Conservation (phyloP, 2,329 filamentous ascomycete species). For the Lachnellula hyalina region DNA sequence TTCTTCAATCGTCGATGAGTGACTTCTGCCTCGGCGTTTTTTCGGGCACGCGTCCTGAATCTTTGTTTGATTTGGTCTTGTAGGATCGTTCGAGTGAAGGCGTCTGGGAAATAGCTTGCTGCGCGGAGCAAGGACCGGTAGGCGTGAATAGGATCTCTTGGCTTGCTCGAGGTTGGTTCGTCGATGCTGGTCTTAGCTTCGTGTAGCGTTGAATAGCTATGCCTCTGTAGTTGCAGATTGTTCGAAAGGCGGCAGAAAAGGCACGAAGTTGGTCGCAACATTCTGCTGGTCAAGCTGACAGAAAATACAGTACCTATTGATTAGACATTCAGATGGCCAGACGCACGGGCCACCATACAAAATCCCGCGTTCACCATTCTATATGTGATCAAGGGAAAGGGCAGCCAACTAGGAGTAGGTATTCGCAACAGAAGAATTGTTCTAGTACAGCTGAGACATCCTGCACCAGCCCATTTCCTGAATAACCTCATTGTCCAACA, state of each 20-base stretch:
- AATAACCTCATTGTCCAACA: no score
- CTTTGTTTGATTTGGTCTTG: slow-evolving; percentile 38
- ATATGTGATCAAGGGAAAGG: no score
- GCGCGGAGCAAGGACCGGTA: slow-evolving; percentile 58
- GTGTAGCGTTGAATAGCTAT: not conserved
- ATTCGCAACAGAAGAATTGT: no score
- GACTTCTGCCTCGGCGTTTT: not conserved
- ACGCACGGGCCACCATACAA: no score
- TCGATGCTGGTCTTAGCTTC: not conserved
- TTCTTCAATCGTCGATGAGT: slow-evolving; percentile 28
- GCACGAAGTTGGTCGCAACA: not conserved
- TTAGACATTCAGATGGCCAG: no score
- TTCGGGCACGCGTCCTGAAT: slow-evolving; percentile 37
- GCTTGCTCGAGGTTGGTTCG: no score
- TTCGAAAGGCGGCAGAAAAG: not conserved
- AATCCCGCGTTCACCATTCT: no score
- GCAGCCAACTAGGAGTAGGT: no score
- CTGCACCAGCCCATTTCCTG: no score
- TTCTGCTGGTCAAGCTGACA: not conserved
- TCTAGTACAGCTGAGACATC: not conserved
- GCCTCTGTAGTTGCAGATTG: not conserved
- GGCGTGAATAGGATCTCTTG: slow-evolving; percentile 32
- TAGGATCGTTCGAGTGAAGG: slow-evolving; percentile 42
- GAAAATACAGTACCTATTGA: no score
- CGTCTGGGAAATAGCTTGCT: slow-evolving; percentile 51